Evolutionary conservation across 164 flowering plant species (phyloP), one percentile per base, ranked within the genome.

Genomic region (Akebia trifoliata): DNA sequence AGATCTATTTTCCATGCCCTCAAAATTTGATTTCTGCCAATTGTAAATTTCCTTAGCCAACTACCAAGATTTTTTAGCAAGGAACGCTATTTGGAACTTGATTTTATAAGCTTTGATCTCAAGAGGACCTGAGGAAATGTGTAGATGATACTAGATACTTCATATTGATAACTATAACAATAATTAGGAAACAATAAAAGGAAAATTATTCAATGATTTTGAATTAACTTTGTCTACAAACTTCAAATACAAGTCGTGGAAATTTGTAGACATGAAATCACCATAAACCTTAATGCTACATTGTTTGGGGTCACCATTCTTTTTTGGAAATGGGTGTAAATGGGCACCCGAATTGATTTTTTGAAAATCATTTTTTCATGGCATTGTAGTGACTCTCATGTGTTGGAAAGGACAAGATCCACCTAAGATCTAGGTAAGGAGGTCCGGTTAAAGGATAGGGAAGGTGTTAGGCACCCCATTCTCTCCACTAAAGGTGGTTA

Each of bases 11-110:
- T 92, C 30, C 85, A 79, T 38, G 94, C 94, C 61, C 85, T 71
- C 44, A 91, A 67, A 38, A 83, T 86, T 66, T 83, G 85, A 64
- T 91, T 91, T 58, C 86, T 77, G 28, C 97, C 96, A 66, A 91
- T 88, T 14, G 97, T 91, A 52, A 88, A 82, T 66, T 86, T 91
- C 50, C 97, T 96, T 50, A 91, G 92, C 97, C 97, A 91, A 74
- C 97, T 88, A 39, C 97, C 97, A 57, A 91, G 72, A 72, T 88
- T 91, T 65, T 91, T 91, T 31, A 91, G 80, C 67, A 91, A 70
- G 10, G 97, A 87, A n/a, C 97, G 85, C 77, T 91, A 96, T 68
- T 91, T 96, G 35, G 91, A 85, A 70, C 97, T 88, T 60, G 95
- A 88, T 60, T 91, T 91, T 68, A 91, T 91, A 60, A 88, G 96